phyloP scores from a whole-genome alignment of 768 basidiomycete genomes.

The Leucocoprinus birnbaumii region DNA sequence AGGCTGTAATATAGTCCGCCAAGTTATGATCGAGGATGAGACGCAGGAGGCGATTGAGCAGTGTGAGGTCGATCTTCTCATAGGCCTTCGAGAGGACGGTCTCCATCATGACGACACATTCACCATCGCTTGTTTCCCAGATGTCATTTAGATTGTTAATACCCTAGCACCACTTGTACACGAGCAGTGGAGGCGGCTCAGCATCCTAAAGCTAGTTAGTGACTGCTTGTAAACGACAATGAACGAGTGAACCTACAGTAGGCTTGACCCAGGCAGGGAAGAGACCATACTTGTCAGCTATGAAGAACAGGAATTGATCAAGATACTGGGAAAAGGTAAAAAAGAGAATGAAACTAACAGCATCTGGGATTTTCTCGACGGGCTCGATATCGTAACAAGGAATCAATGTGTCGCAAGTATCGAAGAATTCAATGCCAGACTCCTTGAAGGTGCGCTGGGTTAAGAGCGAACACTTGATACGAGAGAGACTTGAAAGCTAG shows the following conservation, averaged over 20 bases:
- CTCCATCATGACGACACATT: conserved; percentile 99
- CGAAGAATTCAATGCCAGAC: conserved; percentile 94
- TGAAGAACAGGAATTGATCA: conserved; percentile 98
- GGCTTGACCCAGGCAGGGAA: conserved; percentile 99
- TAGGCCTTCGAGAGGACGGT: conserved; percentile 97
- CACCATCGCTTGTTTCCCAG: conserved; percentile 98
- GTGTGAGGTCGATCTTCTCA: conserved; percentile 96
- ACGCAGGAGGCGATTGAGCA: conserved; percentile 92
- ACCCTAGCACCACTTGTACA: conserved; percentile 99
- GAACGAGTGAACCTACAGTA: conserved; percentile 39
- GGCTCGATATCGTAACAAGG: conserved; percentile 99
- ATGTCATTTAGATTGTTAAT: conserved; percentile 98
- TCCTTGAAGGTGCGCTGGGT: conserved; percentile 99
- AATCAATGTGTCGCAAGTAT: conserved; percentile 97
- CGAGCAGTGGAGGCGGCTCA: conserved; percentile 93
- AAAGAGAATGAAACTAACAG: conserved; percentile 44
- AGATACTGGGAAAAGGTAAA: conserved; percentile 56
- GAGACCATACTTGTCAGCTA: conserved; percentile 96
- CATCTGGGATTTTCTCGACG: conserved; percentile 99
- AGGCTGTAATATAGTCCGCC: conserved; percentile 98
- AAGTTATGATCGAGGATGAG: conserved; percentile 98
- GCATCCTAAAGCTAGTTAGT: conserved; percentile 54
- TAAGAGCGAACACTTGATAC: conserved; percentile 94
- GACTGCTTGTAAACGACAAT: not conserved
- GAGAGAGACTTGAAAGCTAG: conserved; percentile 76